Percentiles rank a stretch among this genome's conserved stretches.
Evolutionary conservation across 1,139 yeast species (phyloP).

Genomic region (Hyphopichia pseudoburtonii): DNA sequence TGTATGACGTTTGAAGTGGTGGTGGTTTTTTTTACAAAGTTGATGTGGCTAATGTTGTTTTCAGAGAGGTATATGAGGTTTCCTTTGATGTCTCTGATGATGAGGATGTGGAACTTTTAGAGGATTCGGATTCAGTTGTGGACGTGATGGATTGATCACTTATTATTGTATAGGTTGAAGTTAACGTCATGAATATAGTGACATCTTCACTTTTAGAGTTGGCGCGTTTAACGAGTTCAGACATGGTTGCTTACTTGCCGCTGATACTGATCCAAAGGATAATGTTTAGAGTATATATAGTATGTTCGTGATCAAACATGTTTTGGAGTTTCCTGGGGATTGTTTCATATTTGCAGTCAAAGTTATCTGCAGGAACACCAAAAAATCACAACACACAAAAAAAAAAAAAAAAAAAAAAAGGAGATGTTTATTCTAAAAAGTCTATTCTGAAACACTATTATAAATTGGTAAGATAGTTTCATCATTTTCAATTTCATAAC

Average conservation of each 20-base stretch:
- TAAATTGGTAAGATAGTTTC: slow-evolving; percentile 12
- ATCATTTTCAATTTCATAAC: slow-evolving; percentile 8
- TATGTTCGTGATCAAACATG: background rate
- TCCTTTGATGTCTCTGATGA: too few relatives aligned
- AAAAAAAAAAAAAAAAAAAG: too few relatives aligned
- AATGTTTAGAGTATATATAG: slow-evolving; percentile 7
- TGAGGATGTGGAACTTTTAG: background rate
- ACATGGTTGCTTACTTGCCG: too few relatives aligned
- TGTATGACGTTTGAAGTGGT: too few relatives aligned
- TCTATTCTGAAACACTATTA: slow-evolving; percentile 2
- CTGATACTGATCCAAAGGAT: too few relatives aligned
- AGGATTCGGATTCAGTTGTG: background rate
- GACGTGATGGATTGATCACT: background rate
- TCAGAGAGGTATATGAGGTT: too few relatives aligned
- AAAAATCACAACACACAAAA: background rate
- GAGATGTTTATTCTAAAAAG: background rate
- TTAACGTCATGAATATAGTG: slow-evolving; percentile 17
- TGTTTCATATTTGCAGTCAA: background rate
- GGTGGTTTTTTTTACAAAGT: too few relatives aligned
- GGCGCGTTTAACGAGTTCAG: too few relatives aligned
- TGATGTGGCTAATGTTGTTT: too few relatives aligned
- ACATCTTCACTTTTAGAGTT: slow-evolving; percentile 8
- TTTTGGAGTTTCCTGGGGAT: background rate
- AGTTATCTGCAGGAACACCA: too few relatives aligned
- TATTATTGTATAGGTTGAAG: slow-evolving; percentile 18